Conservation (phyloP, 768 basidiomycete genomes). For the Russula virescens region DNA sequence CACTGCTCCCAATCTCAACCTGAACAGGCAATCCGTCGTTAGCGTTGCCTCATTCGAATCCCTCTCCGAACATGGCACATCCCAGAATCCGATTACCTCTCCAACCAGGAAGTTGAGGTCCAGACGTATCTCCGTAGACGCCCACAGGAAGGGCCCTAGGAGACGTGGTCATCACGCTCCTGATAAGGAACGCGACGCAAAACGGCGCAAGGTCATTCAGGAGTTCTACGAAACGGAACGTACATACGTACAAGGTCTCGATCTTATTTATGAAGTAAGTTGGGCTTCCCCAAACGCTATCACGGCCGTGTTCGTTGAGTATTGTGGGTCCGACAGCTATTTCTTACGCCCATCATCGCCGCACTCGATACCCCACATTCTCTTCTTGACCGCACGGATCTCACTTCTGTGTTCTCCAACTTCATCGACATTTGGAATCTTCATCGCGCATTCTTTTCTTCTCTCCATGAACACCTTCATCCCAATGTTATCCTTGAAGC, state of each 20-base stretch:
- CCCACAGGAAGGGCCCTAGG: constrained; percentile 35
- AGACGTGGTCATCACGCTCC: constrained; percentile 36
- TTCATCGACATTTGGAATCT: constrained; percentile 91
- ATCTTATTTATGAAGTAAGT: constrained; percentile 74
- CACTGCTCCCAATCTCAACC: constrained; percentile 34
- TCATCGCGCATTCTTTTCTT: constrained; percentile 66
- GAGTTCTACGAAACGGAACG: constrained; percentile 82
- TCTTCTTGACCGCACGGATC: constrained; percentile 59
- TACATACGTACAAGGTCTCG: constrained; percentile 75
- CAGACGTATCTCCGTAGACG: constrained; percentile 37
- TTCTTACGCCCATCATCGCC: constrained; percentile 70
- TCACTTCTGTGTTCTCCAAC: constrained; percentile 78
- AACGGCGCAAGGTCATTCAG: constrained; percentile 62
- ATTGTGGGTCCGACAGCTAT: constrained; percentile 49
- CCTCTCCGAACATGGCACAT: constrained; percentile 46
- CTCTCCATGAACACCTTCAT: constrained; percentile 45
- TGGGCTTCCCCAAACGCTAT: background rate
- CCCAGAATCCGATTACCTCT: constrained; percentile 27
- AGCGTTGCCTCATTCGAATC: constrained; percentile 75
- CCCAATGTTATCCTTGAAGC: constrained; percentile 6
- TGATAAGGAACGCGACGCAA: constrained; percentile 47
- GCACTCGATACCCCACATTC: constrained; percentile 66
- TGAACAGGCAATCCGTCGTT: constrained; percentile 58
- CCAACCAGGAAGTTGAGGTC: constrained; percentile 28
- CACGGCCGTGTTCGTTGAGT: background rate